Conservation (phyloP, 805 yeast genomes). For the Cyberlindnera sargentensis region DNA sequence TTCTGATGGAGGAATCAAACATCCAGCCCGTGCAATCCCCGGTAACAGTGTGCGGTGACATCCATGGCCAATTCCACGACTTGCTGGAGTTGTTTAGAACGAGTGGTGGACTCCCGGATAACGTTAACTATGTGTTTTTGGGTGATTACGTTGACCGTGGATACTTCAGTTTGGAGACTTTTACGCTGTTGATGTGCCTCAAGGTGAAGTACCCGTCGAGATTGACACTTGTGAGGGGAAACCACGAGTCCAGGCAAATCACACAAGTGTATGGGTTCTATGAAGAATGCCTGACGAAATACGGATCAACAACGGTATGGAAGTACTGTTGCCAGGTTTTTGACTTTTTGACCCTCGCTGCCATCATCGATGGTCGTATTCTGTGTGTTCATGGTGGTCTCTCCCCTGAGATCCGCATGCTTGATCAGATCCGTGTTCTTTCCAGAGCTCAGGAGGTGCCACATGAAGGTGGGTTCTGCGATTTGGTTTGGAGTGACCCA, state of each 20-base stretch:
- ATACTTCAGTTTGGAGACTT: conserved; percentile 85
- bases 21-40: conserved; percentile 95
- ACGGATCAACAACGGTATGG: conserved; percentile 92
- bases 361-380: conserved; percentile 82
- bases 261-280: conserved; percentile 95
- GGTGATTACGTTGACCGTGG: conserved; percentile 94
- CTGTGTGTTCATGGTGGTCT: conserved; percentile 96
- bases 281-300: conserved; percentile 90
- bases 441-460: conserved; percentile 95
- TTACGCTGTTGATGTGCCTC: conserved; percentile 82
- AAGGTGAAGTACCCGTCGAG: conserved; percentile 87
- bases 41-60: conserved; percentile 95
- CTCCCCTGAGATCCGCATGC: conserved; percentile 89
- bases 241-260: conserved; percentile 92
- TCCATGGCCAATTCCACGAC: conserved; percentile 95
- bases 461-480: conserved; percentile 98
- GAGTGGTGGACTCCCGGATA: conserved; percentile 96
- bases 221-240: conserved; percentile 89
- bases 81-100: conserved; percentile 87
- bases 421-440: conserved; percentile 85
- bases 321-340: conserved; percentile 84
- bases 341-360: conserved; percentile 91
- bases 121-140: conserved; percentile 80
- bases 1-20: conserved; percentile 92
- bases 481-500: conserved; percentile 93